Base-by-base conservation (phyloP, 2,329 filamentous ascomycete species). In the Arthrobotrys iridis region DNA sequence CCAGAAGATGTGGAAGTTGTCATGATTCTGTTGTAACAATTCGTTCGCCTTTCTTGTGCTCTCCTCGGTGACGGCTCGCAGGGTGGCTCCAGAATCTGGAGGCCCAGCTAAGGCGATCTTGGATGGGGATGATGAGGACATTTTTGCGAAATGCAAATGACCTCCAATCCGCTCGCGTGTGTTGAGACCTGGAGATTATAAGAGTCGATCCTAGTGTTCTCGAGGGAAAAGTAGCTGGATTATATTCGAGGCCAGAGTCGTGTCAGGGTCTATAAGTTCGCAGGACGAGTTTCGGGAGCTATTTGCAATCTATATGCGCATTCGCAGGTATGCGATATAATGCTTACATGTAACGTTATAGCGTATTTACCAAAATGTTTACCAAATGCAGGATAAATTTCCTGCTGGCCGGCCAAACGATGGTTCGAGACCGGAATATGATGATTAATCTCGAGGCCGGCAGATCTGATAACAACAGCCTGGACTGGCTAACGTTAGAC, bases 1-100 rank as follows among this genome's bases (percentile, higher is more conserved):
- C 85, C 93, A 96, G 83, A 90, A 96, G 70, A 93, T 90, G 80
- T 96, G 91, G 78, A 78, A 86, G 84, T 83, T 88, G 26, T 86
- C 87, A 77, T 95, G 86, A 79, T 97, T 93, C 68, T 89, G 84
- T 80, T 96, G 91, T 15, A 97, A 83, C 2, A 96, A 82, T 77
- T 91, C 84, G 2, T 88, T 90, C 0, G 87, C 85, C 72, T 84
- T 89, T 40, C 84, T 83, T 0, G 92, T 91, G 0, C 89, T 86
- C 33, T 88, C 88, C 1, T 86, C 82, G 1, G 84, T 86, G 1
- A 7, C n/a, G 0, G 6, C 30, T 48, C 33, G 37, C 11, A 63
- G 26, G 4, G 48, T 30, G 1, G 63, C 70, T 2, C 30, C 30
- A 7, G 71, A 75, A 5, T 35, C 22, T 35, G 71, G 71, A 4